Evolutionary conservation across 1,284 basidiomycete species (phyloP), one percentile per base, ranked within the genome.

Genomic region (Trichosporon inkin): DNA sequence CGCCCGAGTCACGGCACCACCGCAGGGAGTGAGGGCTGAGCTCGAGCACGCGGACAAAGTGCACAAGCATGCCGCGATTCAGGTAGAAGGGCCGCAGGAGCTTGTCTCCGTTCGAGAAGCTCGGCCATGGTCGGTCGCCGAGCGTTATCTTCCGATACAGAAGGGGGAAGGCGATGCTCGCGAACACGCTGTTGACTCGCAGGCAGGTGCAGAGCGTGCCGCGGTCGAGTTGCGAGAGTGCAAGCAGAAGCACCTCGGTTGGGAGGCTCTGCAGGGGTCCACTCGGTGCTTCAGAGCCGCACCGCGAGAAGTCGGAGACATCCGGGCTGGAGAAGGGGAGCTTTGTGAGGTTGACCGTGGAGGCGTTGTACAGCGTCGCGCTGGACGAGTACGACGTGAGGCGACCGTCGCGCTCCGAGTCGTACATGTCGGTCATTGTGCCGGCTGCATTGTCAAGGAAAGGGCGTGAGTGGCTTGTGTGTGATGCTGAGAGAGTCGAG

Each of bases 341-440:
- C 10, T 49, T 49, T 11, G 44, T 24, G 14, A 49, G 44, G 8
- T 22, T 28, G 7, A 49, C 7, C 2, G 44, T 28, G 24, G 44
- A 49, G 24, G 44, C 44, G 14, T 49, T 49, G 24, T 49, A 49
- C 24, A 49, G 44, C 24, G 44, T 49, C 44, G 44, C 44, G n/a
- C 44, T 49, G 24, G 44, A 49, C 3, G 44, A 49, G 44, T 49
- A 49, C 22, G 24, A 32, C 44, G 44, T 28, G 5, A 49, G 44
- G 22, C 44, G 24, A 22, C 44, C 24, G 22, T 24, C 44, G 4
- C 22, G 16, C 14, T 49, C 44, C 22, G 44, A 49, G 44, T 49
- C 44, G 44, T 32, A 32, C 28, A 17, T 22, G 17, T 49, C 44
- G 44, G 24, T 11, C 4, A 49, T 49, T 22, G 28, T 49, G 22